These are phyloP conservation scores for Alternaria brassicicola DNA, from an alignment of 2,329 filamentous ascomycete species.

Conservation along the genomic window DNA sequence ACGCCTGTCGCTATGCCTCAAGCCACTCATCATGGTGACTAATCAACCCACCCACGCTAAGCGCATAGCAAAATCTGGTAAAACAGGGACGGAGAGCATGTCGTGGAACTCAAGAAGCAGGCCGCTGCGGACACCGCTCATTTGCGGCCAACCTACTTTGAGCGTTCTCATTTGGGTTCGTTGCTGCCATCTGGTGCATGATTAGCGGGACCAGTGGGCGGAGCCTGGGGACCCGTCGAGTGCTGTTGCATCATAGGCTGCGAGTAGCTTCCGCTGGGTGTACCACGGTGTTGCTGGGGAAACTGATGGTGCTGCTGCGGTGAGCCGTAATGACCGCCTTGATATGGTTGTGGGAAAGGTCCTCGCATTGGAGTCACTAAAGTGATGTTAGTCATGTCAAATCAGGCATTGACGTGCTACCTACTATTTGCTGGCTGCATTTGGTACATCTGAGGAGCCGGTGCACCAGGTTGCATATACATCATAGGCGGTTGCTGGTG, in stretches of 20 bases:
- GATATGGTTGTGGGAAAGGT: constrained; percentile 49
- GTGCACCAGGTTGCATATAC: constrained; percentile 76
- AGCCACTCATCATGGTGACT: constrained; percentile 24
- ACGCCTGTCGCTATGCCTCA: constrained; percentile 49
- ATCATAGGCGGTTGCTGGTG: constrained; percentile 66
- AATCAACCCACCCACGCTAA: constrained; percentile 38
- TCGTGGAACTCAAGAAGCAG: constrained; percentile 8
- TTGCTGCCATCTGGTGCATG: constrained; percentile 44
- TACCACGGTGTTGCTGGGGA: constrained; percentile 49
- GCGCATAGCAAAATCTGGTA: constrained; percentile 37
- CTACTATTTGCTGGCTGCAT: constrained; percentile 77
- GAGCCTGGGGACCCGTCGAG: constrained; percentile 46
- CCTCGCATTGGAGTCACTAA: constrained; percentile 50
- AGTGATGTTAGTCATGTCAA: constrained; percentile 13
- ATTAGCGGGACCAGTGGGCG: constrained; percentile 43
- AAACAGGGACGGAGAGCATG: constrained; percentile 18
- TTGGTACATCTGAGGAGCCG: constrained; percentile 75
- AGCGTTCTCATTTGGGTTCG: constrained; percentile 46
- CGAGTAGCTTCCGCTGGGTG: constrained; percentile 49
- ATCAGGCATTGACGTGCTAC: constrained; percentile 47
- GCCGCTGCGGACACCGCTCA: constrained; percentile 11
- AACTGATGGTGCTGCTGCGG: constrained; percentile 51
- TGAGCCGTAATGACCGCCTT: constrained; percentile 46
- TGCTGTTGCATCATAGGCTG: constrained; percentile 52
- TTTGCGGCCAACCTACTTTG: constrained; percentile 16